These are phyloP conservation scores for Euclidium syriacum DNA, from an alignment of 345 rosid species.

Conservation along the genomic window DNA sequence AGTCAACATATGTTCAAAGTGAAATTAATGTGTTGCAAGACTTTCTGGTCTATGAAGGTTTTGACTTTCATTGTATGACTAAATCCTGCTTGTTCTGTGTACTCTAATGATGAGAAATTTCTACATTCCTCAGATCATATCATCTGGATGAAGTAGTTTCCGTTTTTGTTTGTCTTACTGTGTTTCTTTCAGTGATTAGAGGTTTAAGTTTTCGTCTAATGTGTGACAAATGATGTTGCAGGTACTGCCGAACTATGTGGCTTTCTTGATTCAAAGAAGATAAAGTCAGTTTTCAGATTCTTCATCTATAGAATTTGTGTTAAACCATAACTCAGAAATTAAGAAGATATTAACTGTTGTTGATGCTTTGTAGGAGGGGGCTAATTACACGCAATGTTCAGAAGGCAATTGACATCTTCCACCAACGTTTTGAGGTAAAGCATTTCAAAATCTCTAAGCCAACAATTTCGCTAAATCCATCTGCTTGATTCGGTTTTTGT, in stretches of 20 bases:
- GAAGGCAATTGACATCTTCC: conserved; percentile 81
- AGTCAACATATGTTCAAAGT: neutral
- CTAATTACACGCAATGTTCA: conserved; percentile 83
- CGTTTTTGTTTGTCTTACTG: neutral
- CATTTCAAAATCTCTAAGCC: neutral
- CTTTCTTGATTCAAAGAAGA: conserved; percentile 80
- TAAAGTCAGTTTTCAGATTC: conserved; percentile 48
- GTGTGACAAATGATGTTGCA: conserved; percentile 31
- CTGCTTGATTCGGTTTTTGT: neutral
- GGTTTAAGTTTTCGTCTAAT: neutral
- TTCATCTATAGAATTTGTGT: neutral
- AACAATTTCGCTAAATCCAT: neutral
- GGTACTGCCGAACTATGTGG: conserved; percentile 75
- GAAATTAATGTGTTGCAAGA: neutral
- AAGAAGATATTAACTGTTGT: neutral
- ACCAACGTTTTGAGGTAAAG: conserved; percentile 76
- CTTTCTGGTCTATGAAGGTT: neutral
- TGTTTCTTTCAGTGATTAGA: neutral
- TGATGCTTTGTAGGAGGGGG: conserved; percentile 57
- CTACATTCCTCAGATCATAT: neutral
- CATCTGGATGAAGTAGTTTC: neutral
- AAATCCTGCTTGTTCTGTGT: neutral
- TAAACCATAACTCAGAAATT: neutral
- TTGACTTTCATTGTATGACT: neutral
- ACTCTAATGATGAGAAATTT: neutral